Conservation (phyloP, 257 asterid genomes). For the Primulina tabacum region DNA sequence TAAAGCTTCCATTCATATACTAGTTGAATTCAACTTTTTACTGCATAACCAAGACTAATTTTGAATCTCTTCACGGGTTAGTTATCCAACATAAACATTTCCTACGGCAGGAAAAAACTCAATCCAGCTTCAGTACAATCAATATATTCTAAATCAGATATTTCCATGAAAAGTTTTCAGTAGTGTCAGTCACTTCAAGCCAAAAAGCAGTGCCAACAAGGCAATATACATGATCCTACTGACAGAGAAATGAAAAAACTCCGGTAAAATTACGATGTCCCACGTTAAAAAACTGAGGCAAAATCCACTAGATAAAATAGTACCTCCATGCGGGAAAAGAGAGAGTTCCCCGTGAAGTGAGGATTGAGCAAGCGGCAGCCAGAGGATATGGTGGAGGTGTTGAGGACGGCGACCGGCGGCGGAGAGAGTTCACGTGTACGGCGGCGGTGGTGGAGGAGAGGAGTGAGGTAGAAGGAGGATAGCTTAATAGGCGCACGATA, state of each 20-base stretch:
- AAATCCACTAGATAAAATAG: background rate
- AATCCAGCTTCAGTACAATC: background rate
- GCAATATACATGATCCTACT: background rate
- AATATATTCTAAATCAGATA: too few species aligned
- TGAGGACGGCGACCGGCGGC: conserved; percentile 29
- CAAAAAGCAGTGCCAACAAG: background rate
- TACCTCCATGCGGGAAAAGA: conserved; percentile 87
- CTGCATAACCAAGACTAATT: background rate
- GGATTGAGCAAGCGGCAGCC: conserved; percentile 32
- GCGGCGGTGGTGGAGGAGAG: conserved; percentile 26
- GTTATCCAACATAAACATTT: background rate
- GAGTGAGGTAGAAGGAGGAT: conserved; percentile 27
- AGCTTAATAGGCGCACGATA: conserved; percentile 51
- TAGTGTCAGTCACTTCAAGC: background rate
- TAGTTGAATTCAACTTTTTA: too few species aligned
- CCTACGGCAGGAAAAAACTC: background rate
- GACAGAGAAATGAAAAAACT: background rate
- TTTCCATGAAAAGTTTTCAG: background rate
- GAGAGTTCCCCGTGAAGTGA: conserved; percentile 55
- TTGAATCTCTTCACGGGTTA: too few species aligned
- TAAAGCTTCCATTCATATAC: background rate
- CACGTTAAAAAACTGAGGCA: background rate
- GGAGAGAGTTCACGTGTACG: conserved; percentile 24
- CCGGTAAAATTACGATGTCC: background rate
- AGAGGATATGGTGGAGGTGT: conserved; percentile 29